These are phyloP conservation scores for Colletotrichum sp. DNA, from an alignment of 2,329 filamentous ascomycete genomes.

Conservation along the genomic window DNA sequence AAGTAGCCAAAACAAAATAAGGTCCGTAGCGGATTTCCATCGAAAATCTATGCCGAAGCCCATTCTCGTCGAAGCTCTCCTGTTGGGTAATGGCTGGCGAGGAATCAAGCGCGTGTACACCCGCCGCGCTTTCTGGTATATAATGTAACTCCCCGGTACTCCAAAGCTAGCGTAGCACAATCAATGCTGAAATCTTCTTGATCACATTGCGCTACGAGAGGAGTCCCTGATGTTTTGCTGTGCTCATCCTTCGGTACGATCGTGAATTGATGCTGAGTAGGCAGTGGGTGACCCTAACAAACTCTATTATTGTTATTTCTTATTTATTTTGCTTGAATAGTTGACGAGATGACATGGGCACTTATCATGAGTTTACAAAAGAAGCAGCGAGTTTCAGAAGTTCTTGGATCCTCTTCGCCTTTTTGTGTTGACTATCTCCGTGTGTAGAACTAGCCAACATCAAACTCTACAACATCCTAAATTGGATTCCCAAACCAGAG, in stretches of 20 bases:
- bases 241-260: not conserved
- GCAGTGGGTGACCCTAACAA: too few relatives aligned
- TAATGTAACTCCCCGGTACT: rapidly evolving
- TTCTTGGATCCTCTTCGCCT: rapidly evolving
- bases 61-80: not conserved
- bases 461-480: too few relatives aligned
- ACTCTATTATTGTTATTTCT: too few relatives aligned
- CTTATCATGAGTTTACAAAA: rapidly evolving
- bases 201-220: not conserved
- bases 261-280: not conserved
- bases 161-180: too few relatives aligned
- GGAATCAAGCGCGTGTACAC: rapidly evolving
- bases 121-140: not conserved
- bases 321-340: not conserved
- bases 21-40: rapidly evolving
- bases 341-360: too few relatives aligned
- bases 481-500: too few relatives aligned
- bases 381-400: not conserved
- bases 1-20: not conserved
- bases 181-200: too few relatives aligned
- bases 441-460: not conserved
- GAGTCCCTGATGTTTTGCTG: not conserved
- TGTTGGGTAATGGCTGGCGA: rapidly evolving
- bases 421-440: not conserved
- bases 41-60: too few relatives aligned